Percentiles rank a stretch among this genome's conserved stretches.
Conservation (phyloP, 129 eudicot genomes). For the Arctium minus region DNA sequence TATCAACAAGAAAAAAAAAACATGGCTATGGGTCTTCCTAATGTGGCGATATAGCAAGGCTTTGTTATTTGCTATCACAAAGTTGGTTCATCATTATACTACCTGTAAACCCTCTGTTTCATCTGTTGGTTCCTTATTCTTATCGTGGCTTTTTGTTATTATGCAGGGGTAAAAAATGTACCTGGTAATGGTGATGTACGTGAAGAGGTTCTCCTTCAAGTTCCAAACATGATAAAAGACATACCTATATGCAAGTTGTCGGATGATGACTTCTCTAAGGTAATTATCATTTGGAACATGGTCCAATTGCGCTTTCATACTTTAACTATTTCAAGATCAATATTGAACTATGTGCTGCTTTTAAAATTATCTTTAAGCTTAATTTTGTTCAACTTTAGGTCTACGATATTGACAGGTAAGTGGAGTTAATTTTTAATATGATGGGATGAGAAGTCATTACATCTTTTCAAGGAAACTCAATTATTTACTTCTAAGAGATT, state of each 20-base stretch:
- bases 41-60: neutral
- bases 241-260: constrained; percentile 56
- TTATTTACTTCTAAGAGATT: neutral
- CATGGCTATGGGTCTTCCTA: neutral
- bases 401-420: neutral
- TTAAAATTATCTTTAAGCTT: neutral
- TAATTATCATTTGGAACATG: constrained; percentile 22
- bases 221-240: constrained; percentile 52
- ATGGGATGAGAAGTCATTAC: neutral
- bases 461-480: neutral
- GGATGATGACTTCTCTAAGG: constrained; percentile 77
- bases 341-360: neutral
- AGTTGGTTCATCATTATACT: neutral
- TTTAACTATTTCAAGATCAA: neutral
- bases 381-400: neutral
- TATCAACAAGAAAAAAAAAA: neutral
- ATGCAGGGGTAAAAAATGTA: constrained; percentile 52
- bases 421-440: neutral
- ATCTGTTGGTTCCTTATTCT: constrained; percentile 5
- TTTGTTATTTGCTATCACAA: constrained; percentile 5
- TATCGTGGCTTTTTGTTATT: neutral
- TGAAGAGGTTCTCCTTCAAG: constrained; percentile 45
- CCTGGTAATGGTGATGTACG: constrained; percentile 30
- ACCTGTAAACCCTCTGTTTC: constrained; percentile 1
- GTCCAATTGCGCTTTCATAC: neutral